Evolutionary conservation across 164 flowering plant species (phyloP).

Genomic region (Kingdonia uniflora): DNA sequence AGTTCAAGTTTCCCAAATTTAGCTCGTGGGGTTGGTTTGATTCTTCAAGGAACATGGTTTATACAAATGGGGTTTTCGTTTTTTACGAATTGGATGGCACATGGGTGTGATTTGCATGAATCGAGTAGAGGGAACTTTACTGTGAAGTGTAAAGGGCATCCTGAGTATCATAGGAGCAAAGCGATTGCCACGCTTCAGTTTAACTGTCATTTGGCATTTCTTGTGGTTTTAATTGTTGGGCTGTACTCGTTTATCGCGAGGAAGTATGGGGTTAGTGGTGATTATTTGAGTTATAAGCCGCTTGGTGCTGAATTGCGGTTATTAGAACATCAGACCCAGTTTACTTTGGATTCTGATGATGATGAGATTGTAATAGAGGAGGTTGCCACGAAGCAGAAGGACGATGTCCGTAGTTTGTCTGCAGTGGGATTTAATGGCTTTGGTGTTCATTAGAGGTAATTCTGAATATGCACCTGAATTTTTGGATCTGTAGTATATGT

Average conservation of each 20-base stretch:
- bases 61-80: conserved; percentile 89
- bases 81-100: conserved; percentile 38
- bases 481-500: too few relatives aligned
- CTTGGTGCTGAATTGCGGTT: conserved; percentile 48
- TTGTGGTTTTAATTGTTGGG: conserved; percentile 35
- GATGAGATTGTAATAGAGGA: conserved; percentile 35
- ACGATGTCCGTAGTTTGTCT: conserved; percentile 8
- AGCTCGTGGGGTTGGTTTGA: conserved; percentile 65
- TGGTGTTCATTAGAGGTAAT: conserved; percentile 23
- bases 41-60: conserved; percentile 86
- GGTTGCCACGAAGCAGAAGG: conserved; percentile 19
- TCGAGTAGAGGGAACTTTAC: conserved; percentile 81
- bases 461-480: too few relatives aligned
- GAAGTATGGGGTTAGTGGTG: conserved; percentile 15
- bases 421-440: conserved; percentile 37
- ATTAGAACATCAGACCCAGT: conserved; percentile 28
- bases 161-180: conserved; percentile 63
- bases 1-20: conserved; percentile 30
- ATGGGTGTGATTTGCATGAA: conserved; percentile 54
- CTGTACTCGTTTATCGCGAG: conserved; percentile 32
- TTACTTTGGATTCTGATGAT: conserved; percentile 75
- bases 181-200: conserved; percentile 88
- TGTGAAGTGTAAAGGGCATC: conserved; percentile 65
- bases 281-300: conserved; percentile 39
- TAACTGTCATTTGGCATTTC: conserved; percentile 80